Evolutionary conservation across 495 filamentous ascomycete species (phyloP).

Genomic region (Aspergillus ostianus): DNA sequence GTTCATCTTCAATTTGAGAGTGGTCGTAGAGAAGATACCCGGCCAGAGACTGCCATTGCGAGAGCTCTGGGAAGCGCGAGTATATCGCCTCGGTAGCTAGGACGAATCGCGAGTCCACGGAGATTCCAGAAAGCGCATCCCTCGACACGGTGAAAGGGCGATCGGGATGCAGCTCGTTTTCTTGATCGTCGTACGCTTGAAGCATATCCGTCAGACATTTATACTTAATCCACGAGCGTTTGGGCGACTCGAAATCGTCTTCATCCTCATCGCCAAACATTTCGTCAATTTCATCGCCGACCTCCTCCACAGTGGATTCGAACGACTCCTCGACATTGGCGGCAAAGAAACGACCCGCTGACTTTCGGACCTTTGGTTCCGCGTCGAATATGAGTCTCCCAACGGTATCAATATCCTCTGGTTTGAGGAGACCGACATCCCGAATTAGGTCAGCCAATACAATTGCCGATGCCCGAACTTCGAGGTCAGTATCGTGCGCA

Average conservation of each 20-base stretch:
- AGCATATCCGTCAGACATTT: slow-evolving; percentile 86
- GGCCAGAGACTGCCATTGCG: slow-evolving; percentile 83
- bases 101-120: slow-evolving; percentile 73
- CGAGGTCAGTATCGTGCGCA: slow-evolving; percentile 71
- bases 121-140: slow-evolving; percentile 39
- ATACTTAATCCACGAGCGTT: slow-evolving; percentile 81
- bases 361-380: slow-evolving; percentile 77
- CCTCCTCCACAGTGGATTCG: slow-evolving; percentile 75
- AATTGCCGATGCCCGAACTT: slow-evolving; percentile 73
- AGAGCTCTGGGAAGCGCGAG: slow-evolving; percentile 72
- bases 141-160: slow-evolving; percentile 24
- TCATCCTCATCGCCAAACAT: slow-evolving; percentile 58
- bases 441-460: slow-evolving; percentile 78
- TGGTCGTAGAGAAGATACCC: slow-evolving; percentile 93
- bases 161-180: slow-evolving; percentile 44
- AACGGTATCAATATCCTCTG: slow-evolving; percentile 81
- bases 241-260: slow-evolving; percentile 71
- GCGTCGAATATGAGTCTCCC: slow-evolving; percentile 84
- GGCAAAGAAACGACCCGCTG: slow-evolving; percentile 85
- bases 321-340: slow-evolving; percentile 80
- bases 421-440: slow-evolving; percentile 82
- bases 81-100: slow-evolving; percentile 83
- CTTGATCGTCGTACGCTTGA: slow-evolving; percentile 67
- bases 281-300: slow-evolving; percentile 79
- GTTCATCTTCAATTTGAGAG: slow-evolving; percentile 54